phyloP scores from a whole-genome alignment of 1,284 basidiomycete genomes.

The Microbotryum scabiosae region DNA sequence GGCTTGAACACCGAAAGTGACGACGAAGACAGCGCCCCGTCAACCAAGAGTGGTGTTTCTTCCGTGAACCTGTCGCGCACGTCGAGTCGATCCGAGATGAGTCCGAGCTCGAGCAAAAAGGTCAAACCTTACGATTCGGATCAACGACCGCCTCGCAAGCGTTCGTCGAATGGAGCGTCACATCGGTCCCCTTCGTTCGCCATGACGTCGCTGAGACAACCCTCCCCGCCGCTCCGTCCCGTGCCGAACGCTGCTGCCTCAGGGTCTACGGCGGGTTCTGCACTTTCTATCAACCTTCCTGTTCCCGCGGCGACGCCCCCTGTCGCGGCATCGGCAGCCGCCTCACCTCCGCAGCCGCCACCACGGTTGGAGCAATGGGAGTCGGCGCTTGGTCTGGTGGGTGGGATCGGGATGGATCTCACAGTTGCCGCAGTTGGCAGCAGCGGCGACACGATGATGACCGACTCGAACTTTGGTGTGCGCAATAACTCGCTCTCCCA shows the following conservation, averaged over 20 bases:
- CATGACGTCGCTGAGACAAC: slow-evolving; percentile 31
- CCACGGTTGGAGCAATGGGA: neutral
- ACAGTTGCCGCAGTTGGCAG: neutral
- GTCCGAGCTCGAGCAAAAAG: slow-evolving; percentile 15
- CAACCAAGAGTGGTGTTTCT: neutral
- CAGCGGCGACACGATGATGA: neutral
- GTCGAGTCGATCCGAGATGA: neutral
- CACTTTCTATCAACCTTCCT: neutral
- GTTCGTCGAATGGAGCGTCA: slow-evolving; percentile 6
- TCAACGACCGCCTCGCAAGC: slow-evolving; percentile 19
- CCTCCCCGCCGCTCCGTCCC: neutral
- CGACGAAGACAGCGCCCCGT: slow-evolving; percentile 7
- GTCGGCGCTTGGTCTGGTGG: slow-evolving; percentile 11
- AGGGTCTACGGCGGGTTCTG: neutral
- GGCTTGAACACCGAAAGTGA: slow-evolving; percentile 10
- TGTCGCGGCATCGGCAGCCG: neutral
- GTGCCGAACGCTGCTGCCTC: neutral
- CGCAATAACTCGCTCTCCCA: neutral
- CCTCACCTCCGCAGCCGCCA: neutral
- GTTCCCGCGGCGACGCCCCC: neutral
- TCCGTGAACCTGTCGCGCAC: neutral
- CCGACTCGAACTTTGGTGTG: neutral
- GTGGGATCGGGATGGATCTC: slow-evolving; percentile 8
- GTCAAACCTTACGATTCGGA: slow-evolving; percentile 37
- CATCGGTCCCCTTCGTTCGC: slow-evolving; percentile 29